Base-by-base conservation (phyloP, 2,329 filamentous ascomycete species). In the Alternaria atra region DNA sequence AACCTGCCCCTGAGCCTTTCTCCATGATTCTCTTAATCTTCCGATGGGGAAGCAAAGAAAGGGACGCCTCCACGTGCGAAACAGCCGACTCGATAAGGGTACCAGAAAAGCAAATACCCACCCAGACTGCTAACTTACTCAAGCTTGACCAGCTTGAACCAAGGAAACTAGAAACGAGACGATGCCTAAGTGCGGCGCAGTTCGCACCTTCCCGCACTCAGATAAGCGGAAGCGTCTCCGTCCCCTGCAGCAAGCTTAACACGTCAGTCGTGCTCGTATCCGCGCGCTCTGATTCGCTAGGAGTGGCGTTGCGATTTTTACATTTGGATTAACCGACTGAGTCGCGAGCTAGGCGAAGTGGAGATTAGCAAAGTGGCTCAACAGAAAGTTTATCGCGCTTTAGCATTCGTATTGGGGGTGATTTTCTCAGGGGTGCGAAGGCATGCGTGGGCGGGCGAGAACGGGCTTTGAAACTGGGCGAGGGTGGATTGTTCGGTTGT, bases 221-320 rank as follows among this genome's bases (percentile, higher is more conserved):
- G 46, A 50, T 50, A 27, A 50, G 46, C 46, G 46, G 46, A 50
- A 50, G 46, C 30, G 46, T 25, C 30, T 50, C 32, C 46, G 46
- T 13, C 46, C 46, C 46, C 46, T 50, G 46, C 46, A 37, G 46
- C 46, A 50, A 43, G 9, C 29, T 15, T 15, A n/a, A 20, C 29
- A 34, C 15, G 17, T 23, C 30, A 23, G 13, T 35, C 32, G 46
- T 35, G 13, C 20, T 27, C 20, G 20, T 25, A 10, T 34, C 46
- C 30, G n/a, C 9, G 46, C 17, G 9, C 13, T 35, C 20, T 50
- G 46, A 50, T 50, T 50, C 13, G 46, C 20, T 25, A 5, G 7
- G 1, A 4, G 10, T 25, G n/a, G 46, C 46, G 46, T 50, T 37
- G 20, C 30, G 5, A 50, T 20, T 50, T 27, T 30, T 20, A 8